Evolutionary conservation across 176 grass and related monocot species (phyloP), one percentile per base, ranked within the genome.

Genomic region (Eleusine indica): DNA sequence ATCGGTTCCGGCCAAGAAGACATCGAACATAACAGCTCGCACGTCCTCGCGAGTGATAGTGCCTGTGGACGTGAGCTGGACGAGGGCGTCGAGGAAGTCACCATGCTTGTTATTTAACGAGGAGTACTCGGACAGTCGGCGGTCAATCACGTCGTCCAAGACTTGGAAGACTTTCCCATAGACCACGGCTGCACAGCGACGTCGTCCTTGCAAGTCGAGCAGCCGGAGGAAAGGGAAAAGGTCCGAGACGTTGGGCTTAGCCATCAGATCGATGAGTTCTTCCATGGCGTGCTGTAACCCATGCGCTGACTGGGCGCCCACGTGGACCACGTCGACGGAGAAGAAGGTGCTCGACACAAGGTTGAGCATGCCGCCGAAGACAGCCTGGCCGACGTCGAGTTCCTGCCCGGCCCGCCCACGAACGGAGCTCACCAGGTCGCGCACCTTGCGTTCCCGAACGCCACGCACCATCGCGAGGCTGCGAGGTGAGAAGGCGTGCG

Each of bases 231-330:
- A 81, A 7, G 91, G 87, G 52, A 81, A 73, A 5, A 84, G 28
- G 17, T 92, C 91, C 7, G 91, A 92, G 42, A 89, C 28, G 68
- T 90, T 90, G 17, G 74, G 61, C 35, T 67, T 69, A 2, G 51
- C 29, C 21, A 67, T 22, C 63, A 21, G 66, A 19, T 37, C 35
- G 67, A 74, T 60, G 68, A 71, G 32, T 30, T 30, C 61, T 47
- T 40, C 19, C 44, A 83, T 18, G 6, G 79, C 18, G 11, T 62
- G 7, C 43, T 53, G 66, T 1, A 87, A 79, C 60, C 63, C 83
- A 9, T 78, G 78, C 14, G 64, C 25, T 7, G 77, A 82, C 25
- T 53, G 18, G 0, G 51, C 68, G 10, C 72, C 32, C 28, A 73
- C 39, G 44, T 87, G 80, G 64, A 84, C 37, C 12, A 79, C 58